Percentiles rank a stretch among this genome's conserved stretches.
These are phyloP conservation scores for Phialophora verrucosa DNA, from an alignment of 2,329 filamentous ascomycete genomes.

Conservation along the genomic window DNA sequence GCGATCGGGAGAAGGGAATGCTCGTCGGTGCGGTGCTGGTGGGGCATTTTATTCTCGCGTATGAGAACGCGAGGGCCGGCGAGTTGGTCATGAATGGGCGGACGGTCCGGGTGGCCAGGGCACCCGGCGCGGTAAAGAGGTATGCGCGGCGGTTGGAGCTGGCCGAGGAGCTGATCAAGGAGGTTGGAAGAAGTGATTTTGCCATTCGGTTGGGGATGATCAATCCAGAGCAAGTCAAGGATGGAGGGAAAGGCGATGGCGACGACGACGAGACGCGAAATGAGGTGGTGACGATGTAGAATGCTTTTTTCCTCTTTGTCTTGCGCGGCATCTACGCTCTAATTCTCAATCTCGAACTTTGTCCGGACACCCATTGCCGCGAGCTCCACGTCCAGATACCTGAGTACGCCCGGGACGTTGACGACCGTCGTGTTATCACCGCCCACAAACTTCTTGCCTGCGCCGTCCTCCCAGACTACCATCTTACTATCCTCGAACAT, in stretches of 20 bases:
- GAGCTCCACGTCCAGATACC: constrained; percentile 92
- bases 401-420: constrained; percentile 88
- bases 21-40: constrained; percentile 59
- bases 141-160: constrained; percentile 47
- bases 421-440: constrained; percentile 91
- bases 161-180: constrained; percentile 48
- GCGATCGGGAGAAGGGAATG: constrained; percentile 58
- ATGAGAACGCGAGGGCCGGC: constrained; percentile 60
- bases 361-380: constrained; percentile 96
- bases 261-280: not conserved
- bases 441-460: constrained; percentile 81
- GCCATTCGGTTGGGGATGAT: constrained; percentile 48
- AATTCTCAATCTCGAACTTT: constrained; percentile 77
- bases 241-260: not conserved
- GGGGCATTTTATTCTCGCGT: constrained; percentile 60
- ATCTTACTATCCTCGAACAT: constrained; percentile 70
- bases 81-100: constrained; percentile 60
- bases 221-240: constrained; percentile 20
- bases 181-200: constrained; percentile 47
- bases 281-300: constrained; percentile 33
- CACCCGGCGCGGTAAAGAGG: constrained; percentile 37
- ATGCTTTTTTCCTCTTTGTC: not conserved
- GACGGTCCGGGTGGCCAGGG: constrained; percentile 36
- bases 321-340: not conserved
- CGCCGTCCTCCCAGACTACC: constrained; percentile 84